Base-by-base conservation (phyloP, 352 stramenopile genomes). In the Phytopythium litorale region DNA sequence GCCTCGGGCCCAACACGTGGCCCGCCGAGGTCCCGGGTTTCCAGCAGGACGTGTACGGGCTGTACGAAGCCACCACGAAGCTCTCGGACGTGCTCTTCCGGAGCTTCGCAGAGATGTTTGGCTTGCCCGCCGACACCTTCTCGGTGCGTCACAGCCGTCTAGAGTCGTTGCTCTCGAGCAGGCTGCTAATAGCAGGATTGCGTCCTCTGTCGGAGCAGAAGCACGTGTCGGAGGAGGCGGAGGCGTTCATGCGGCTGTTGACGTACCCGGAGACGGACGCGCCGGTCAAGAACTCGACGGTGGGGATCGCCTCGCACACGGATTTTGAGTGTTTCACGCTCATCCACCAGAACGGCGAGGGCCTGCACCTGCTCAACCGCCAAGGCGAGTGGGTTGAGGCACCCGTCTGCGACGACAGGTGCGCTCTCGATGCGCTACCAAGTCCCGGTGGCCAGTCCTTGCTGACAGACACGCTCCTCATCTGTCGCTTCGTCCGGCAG, bases 301-400 rank as follows among this genome's bases (percentile, higher is more conserved):
- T 94, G 12, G 85, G 85, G 32, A 92, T 94, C 64, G 78, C 83
- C 5, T 89, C 83, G 21, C 85, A 94, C 66, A 94, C 85, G 38
- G 85, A 92, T 58, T 92, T 92, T 60, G 85, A 94, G 68, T 91
- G 79, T 57, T 92, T 94, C 48, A 94, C 83, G 28, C 82, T 92
- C 60, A 91, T 94, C 63, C 85, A 94, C 58, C 85, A 94, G 61
- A 93, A 91, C 52, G 84, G 77, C 37, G 66, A 79, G 40, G 85
- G 85, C 0, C 56, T 94, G 60, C 83, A 94, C 59, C 59, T 94
- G 64, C 52, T 76, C 23, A 82, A 79, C 48, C 81, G 79, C 52
- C 69, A 77, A 23, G 81, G 80, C 21, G 30, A 70, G 32, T 94
- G 85, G 85, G 72, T 91, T 54, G 67, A 92, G 72, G 81, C 83